Evolutionary conservation across 176 grass and related monocot genomes (phyloP).

Genomic region (Rhynchospora tenuis): DNA sequence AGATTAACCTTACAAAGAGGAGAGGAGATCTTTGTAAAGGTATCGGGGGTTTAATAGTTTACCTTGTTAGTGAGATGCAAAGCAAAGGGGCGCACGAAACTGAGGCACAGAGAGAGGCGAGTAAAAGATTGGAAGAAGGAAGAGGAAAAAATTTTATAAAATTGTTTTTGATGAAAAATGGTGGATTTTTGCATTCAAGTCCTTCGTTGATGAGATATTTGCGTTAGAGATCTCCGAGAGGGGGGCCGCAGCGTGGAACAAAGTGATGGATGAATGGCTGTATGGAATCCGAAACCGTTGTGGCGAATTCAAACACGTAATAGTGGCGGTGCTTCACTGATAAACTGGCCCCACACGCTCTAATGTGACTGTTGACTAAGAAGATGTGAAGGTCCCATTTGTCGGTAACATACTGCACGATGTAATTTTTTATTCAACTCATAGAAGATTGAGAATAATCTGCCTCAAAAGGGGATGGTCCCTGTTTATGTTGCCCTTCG

Average conservation of each 20-base stretch:
- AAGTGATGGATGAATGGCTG: neutral
- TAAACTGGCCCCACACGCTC: neutral
- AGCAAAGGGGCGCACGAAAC: conserved; percentile 22
- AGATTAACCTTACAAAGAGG: neutral
- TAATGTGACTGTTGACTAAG: neutral
- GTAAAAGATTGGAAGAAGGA: conserved; percentile 22
- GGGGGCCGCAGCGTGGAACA: neutral
- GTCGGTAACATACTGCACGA: neutral
- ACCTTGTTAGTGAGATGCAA: conserved; percentile 29
- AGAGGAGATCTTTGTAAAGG: neutral
- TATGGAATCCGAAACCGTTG: neutral
- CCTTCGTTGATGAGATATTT: neutral
- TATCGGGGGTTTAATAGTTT: conserved; percentile 17
- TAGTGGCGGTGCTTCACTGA: neutral
- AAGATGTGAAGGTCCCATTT: neutral
- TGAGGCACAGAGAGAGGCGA: conserved; percentile 6
- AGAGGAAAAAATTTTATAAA: neutral
- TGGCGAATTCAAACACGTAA: neutral
- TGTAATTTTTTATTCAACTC: neutral
- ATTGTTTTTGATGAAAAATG: conserved; percentile 4
- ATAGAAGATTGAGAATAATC: neutral
- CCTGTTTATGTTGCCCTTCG: neutral
- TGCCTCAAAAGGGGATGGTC: neutral
- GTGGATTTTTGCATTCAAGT: neutral
- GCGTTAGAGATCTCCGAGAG: neutral